These are phyloP conservation scores for Aulographum hederae DNA, from an alignment of 2,329 filamentous ascomycete genomes.

Conservation along the genomic window DNA sequence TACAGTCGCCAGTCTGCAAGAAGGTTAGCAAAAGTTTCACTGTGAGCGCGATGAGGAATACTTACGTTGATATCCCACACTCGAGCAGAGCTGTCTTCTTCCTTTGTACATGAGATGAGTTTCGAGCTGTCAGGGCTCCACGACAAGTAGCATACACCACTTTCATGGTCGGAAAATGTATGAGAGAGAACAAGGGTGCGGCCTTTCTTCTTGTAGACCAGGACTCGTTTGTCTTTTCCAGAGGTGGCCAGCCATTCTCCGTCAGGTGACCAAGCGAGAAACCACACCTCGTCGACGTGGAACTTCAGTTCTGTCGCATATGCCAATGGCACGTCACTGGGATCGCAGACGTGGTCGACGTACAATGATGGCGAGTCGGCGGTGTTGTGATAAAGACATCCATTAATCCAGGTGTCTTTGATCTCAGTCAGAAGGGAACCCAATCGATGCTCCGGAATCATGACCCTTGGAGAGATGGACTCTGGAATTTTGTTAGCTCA, in stretches of 20 bases:
- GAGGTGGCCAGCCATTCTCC: conserved; percentile 69
- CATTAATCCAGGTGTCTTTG: conserved; percentile 65
- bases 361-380: conserved; percentile 66
- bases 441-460: conserved; percentile 85
- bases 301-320: conserved; percentile 51
- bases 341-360: conserved; percentile 70
- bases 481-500: conserved; percentile 29
- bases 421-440: conserved; percentile 66
- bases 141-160: conserved; percentile 58
- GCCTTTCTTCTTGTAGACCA: conserved; percentile 60
- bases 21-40: conserved; percentile 5
- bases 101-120: conserved; percentile 66
- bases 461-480: conserved; percentile 87
- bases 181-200: too few relatives aligned
- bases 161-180: too few relatives aligned
- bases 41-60: background rate
- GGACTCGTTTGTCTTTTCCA: conserved; percentile 53
- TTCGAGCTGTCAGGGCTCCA: conserved; percentile 88
- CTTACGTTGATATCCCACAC: conserved; percentile 45
- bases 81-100: conserved; percentile 43
- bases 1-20: conserved; percentile 40
- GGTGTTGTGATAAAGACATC: conserved; percentile 79
- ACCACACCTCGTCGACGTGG: conserved; percentile 77
- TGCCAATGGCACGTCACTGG: conserved; percentile 59
- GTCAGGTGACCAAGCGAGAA: conserved; percentile 75